A percentile compares a stretch with the other conserved stretches of the same genome.
Conservation (phyloP, 306 rosid species). For the apple (Malus domestica) region ASM211411v1 NC_041792.1:3320501-3321000, state of each 20-base stretch:
- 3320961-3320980: neutral
- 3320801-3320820: neutral
- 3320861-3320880: neutral
- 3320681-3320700: neutral
- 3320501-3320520: slow-evolving; percentile 85
- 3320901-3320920: neutral
- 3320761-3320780: no score
- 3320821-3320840: neutral
- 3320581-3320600: slow-evolving; percentile 79
- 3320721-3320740: neutral
- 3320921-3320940: neutral
- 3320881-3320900: neutral
- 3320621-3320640: neutral
- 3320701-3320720: no score
- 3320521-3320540: slow-evolving; percentile 95
- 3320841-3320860: neutral
- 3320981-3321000: neutral
- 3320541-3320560: slow-evolving; percentile 81
- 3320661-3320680: neutral
- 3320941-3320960: neutral
- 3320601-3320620: slow-evolving; percentile 39
- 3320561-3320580: slow-evolving; percentile 65
- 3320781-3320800: no score
- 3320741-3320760: no score
- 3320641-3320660: neutral